These are phyloP conservation scores for Boletellus sp. DNA, from an alignment of 768 basidiomycete genomes.

Conservation along the genomic window DNA sequence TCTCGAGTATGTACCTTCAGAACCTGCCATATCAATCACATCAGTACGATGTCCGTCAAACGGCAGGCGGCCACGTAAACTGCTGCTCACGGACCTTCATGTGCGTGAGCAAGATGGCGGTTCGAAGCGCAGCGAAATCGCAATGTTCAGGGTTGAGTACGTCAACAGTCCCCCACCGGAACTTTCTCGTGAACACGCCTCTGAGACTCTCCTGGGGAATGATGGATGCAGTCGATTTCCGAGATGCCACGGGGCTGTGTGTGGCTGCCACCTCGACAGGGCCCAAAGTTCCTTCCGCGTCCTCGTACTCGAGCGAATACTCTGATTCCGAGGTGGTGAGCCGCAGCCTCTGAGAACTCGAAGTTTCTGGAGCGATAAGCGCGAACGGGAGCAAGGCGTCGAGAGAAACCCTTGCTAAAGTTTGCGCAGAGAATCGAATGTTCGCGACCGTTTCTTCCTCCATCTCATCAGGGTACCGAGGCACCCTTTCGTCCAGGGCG, in stretches of 20 bases:
- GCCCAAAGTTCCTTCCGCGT: slow-evolving; percentile 14
- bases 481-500: slow-evolving; percentile 55
- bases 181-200: slow-evolving; percentile 74
- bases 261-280: slow-evolving; percentile 32
- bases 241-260: slow-evolving; percentile 36
- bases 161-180: slow-evolving; percentile 86
- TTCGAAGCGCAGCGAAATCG: slow-evolving; percentile 82
- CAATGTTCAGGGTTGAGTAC: slow-evolving; percentile 84
- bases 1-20: slow-evolving; percentile 82
- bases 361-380: slow-evolving; percentile 68
- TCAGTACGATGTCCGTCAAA: slow-evolving; percentile 8
- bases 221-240: slow-evolving; percentile 33
- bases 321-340: slow-evolving; percentile 20
- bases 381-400: slow-evolving; percentile 69
- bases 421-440: slow-evolving; percentile 70
- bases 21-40: slow-evolving; percentile 42
- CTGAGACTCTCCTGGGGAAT: slow-evolving; percentile 63
- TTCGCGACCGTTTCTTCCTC: slow-evolving; percentile 72
- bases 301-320: slow-evolving; percentile 15
- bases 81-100: slow-evolving; percentile 57
- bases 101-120: slow-evolving; percentile 80
- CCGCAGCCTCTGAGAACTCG: slow-evolving; percentile 24
- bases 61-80: slow-evolving; percentile 18
- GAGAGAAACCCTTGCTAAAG: slow-evolving; percentile 60
- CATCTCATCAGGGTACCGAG: slow-evolving; percentile 49